Evolutionary conservation across 768 basidiomycete species (phyloP), one percentile per base, ranked within the genome.

Genomic region (Trametes cubensis): DNA sequence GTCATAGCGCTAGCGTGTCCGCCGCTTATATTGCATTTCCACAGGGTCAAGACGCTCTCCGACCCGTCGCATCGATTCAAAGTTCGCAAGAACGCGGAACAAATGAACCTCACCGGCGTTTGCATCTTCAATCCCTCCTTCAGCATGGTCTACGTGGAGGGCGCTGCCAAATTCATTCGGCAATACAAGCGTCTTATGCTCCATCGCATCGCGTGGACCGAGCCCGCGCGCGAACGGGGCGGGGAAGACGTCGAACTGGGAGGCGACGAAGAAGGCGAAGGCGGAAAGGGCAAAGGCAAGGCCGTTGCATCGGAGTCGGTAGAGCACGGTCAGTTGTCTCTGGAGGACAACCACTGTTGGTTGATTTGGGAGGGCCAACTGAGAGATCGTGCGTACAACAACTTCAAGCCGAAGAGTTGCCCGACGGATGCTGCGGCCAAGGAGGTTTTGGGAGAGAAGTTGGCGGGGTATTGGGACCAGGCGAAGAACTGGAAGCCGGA

Each of bases 41-140:
- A 6, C 71, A 94, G 94, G 77, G 81, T 99, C 67, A 89, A 90
- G 72, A 89, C 84, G 58, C 85, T 99, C 48, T 83, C 87, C n/a
- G 95, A 98, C 72, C 94, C 90, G 1, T 82, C 92, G 13, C 97
- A 99, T 69, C 88, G 92, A 62, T 98, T 94, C 82, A 99, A 98
- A 79, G 92, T 98, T 55, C 87, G 92, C 61, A 95, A 92, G 80
- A 98, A 98, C 69, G 97, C 97, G 0, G 92, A 96, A 70, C 94
- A 97, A 72, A 81, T 89, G 72, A 87, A 85, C 62, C 80, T 98
- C 15, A 88, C 92, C 0, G 97, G 97, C 11, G 78, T 95, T 39
- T 94, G 92, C 70, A 89, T 97, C 70, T 94, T 94, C 83, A 87
- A 95, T 71, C 90, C 94, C 0, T 76, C 83, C 30, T 98, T 98